phyloP scores from a whole-genome alignment of 208 protist species.

The Acanthamoeba lenticulata region DNA sequence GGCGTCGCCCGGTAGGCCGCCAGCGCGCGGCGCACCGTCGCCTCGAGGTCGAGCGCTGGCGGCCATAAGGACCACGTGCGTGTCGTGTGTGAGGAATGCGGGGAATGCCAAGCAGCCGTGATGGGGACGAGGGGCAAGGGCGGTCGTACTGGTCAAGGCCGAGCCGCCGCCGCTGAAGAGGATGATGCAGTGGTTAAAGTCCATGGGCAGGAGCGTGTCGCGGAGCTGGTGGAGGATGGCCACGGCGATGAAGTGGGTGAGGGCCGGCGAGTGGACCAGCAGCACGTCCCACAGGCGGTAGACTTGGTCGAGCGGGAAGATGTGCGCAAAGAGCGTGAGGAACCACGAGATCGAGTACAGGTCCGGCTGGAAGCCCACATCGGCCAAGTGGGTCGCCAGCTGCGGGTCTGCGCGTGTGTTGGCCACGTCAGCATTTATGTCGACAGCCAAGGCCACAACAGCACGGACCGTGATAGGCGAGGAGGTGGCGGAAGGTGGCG shows the following conservation, averaged over 20 bases:
- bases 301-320: constrained; percentile 91
- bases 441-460: too few relatives aligned
- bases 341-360: constrained; percentile 97
- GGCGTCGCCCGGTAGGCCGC: constrained; percentile 5
- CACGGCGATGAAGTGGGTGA: constrained; percentile 83
- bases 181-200: constrained; percentile 83
- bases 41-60: neutral
- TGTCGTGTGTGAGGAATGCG: neutral
- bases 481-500: constrained; percentile 75
- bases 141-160: constrained; percentile 48
- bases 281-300: constrained; percentile 93
- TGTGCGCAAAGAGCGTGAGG: constrained; percentile 89
- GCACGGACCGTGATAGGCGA: constrained; percentile 78
- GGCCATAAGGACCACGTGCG: neutral
- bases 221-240: constrained; percentile 84
- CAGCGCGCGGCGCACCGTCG: neutral
- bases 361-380: constrained; percentile 89
- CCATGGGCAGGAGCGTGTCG: constrained; percentile 68
- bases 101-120: neutral
- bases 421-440: neutral
- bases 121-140: too few relatives aligned
- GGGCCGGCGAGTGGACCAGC: constrained; percentile 82
- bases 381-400: constrained; percentile 90
- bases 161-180: constrained; percentile 70
- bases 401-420: constrained; percentile 86